These are phyloP conservation scores for Karstenula rhodostoma DNA, from an alignment of 2,329 filamentous ascomycete genomes.

Conservation along the genomic window DNA sequence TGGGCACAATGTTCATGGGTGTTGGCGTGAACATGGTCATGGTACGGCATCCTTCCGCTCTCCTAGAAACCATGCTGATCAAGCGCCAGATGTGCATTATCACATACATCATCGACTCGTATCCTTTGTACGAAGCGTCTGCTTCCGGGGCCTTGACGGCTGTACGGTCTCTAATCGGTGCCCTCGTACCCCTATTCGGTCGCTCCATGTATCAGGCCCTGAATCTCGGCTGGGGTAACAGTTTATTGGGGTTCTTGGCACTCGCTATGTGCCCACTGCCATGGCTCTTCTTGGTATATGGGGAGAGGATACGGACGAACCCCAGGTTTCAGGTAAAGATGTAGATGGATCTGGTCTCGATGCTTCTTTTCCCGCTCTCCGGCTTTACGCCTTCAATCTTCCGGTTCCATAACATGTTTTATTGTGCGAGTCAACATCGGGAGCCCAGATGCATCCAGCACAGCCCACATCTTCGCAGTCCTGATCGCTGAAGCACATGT, in stretches of 20 bases:
- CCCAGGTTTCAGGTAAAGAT: slow-evolving; percentile 29
- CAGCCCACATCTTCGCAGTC: too few species aligned
- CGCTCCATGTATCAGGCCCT: slow-evolving; percentile 65
- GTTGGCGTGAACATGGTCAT: slow-evolving; percentile 24
- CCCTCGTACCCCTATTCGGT: slow-evolving; percentile 66
- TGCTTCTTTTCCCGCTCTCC: too few species aligned
- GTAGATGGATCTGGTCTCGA: slow-evolving; percentile 1
- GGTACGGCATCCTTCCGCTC: slow-evolving; percentile 9
- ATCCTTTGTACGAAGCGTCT: slow-evolving; percentile 44
- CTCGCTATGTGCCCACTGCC: slow-evolving; percentile 54
- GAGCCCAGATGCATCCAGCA: too few species aligned
- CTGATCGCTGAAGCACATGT: too few species aligned
- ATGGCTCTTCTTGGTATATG: slow-evolving; percentile 53
- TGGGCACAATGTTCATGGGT: slow-evolving; percentile 29
- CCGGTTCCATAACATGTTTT: too few species aligned
- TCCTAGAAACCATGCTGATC: not conserved
- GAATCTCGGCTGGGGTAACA: slow-evolving; percentile 67
- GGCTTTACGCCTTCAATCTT: too few species aligned
- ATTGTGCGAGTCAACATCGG: too few species aligned
- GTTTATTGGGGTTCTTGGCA: slow-evolving; percentile 60
- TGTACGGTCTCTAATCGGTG: slow-evolving; percentile 61
- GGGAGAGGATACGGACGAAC: slow-evolving; percentile 54
- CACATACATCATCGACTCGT: slow-evolving; percentile 71
- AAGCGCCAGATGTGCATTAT: slow-evolving; percentile 45
- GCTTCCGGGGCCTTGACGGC: slow-evolving; percentile 68